Evolutionary conservation across 2,329 filamentous ascomycete genomes (phyloP).

Genomic region (Dendryphion nanum): DNA sequence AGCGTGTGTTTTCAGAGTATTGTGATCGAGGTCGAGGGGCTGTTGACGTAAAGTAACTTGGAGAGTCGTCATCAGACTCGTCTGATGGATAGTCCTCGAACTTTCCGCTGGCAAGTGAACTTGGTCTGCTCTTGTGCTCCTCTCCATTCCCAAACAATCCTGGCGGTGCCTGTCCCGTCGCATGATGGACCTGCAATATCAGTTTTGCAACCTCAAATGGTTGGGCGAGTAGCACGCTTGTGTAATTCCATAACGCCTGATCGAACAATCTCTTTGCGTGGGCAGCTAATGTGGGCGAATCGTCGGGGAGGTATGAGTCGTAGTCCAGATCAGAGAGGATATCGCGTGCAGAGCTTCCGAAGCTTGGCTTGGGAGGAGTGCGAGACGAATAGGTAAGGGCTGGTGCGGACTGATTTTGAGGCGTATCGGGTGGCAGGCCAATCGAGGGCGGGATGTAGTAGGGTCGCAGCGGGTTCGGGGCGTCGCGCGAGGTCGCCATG

Average conservation of each 20-base stretch:
- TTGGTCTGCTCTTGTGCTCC: slow-evolving; percentile 26
- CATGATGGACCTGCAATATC: slow-evolving; percentile 73
- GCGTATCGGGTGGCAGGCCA: slow-evolving; percentile 53
- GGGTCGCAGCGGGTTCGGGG: slow-evolving; percentile 64
- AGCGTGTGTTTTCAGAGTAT: no score
- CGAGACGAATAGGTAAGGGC: slow-evolving; percentile 29
- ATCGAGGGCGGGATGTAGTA: slow-evolving; percentile 72
- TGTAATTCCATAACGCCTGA: slow-evolving; percentile 88
- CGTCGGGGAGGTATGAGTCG: slow-evolving; percentile 77
- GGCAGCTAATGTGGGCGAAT: slow-evolving; percentile 67
- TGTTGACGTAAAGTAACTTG: slow-evolving; percentile 78
- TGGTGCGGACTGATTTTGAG: slow-evolving; percentile 29
- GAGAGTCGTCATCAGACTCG: slow-evolving; percentile 68
- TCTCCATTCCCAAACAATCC: slow-evolving; percentile 18
- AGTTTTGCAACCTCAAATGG: slow-evolving; percentile 98
- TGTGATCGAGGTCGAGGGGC: slow-evolving; percentile 54
- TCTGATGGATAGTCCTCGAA: slow-evolving; percentile 54
- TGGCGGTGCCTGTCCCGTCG: slow-evolving; percentile 33
- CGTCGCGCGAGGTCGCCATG: slow-evolving; percentile 47
- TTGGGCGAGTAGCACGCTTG: slow-evolving; percentile 82
- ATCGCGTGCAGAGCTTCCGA: slow-evolving; percentile 69
- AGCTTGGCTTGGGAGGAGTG: slow-evolving; percentile 46
- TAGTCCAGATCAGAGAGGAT: slow-evolving; percentile 91
- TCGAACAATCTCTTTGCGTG: slow-evolving; percentile 76
- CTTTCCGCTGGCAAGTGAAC: slow-evolving; percentile 32